phyloP scores from a whole-genome alignment of 2,329 filamentous ascomycete genomes.

The Pseudocercospora crystallina region DNA sequence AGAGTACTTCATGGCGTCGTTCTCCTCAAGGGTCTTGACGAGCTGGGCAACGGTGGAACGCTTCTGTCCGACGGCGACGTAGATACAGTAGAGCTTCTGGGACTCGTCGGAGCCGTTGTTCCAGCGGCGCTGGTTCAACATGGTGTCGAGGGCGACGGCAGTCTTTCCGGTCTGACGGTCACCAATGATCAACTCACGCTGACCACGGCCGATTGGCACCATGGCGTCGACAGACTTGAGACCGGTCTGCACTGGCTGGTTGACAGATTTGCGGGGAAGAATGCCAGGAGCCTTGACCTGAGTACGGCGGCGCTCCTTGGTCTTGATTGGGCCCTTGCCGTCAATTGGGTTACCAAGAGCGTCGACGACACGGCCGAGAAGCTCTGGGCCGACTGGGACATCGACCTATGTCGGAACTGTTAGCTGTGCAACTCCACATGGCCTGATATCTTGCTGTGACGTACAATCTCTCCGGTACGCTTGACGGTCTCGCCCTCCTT shows the following conservation, averaged over 20 bases:
- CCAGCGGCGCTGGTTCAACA: constrained; percentile 99
- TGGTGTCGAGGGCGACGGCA: constrained; percentile 94
- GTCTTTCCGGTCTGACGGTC: constrained; percentile 99
- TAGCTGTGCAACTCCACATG: not conserved
- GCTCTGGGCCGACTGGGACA: constrained; percentile 85
- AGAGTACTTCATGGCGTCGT: constrained; percentile 98
- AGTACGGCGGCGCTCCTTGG: constrained; percentile 88
- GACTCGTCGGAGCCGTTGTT: constrained; percentile 82
- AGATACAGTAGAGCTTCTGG: constrained; percentile 99
- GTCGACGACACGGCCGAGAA: constrained; percentile 97
- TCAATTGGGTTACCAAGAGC: constrained; percentile 99
- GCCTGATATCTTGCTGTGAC: constrained; percentile 39
- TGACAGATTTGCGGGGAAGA: constrained; percentile 93
- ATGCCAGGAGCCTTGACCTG: constrained; percentile 99
- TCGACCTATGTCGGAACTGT: constrained; percentile 67
- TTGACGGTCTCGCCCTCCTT: constrained; percentile 99
- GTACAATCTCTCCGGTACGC: constrained; percentile 98
- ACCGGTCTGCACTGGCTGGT: constrained; percentile 98
- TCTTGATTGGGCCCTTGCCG: constrained; percentile 95
- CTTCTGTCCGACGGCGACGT: constrained; percentile 99
- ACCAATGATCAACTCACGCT: constrained; percentile 99
- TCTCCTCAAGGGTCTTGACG: constrained; percentile 99
- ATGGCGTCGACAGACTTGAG: constrained; percentile 99
- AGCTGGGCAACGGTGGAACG: constrained; percentile 98
- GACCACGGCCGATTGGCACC: constrained; percentile 99